These are phyloP conservation scores for Schwanniomyces polymorphus DNA, from an alignment of 805 yeast species.

Conservation along the genomic window DNA sequence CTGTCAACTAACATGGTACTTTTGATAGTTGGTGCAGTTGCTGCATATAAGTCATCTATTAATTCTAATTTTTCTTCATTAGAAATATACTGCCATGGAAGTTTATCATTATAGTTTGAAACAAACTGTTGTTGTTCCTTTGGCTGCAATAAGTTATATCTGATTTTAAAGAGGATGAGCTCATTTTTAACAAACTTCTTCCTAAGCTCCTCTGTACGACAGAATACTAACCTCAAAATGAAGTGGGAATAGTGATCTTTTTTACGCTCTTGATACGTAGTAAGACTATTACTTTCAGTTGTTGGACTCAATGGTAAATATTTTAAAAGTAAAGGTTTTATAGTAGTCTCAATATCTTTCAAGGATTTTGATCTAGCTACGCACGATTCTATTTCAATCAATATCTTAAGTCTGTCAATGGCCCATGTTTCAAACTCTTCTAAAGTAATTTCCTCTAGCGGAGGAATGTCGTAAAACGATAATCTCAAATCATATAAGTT, in stretches of 20 bases:
- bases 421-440: conserved; percentile 97
- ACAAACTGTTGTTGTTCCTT: conserved; percentile 73
- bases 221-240: conserved; percentile 84
- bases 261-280: conserved; percentile 57
- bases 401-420: conserved; percentile 78
- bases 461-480: conserved; percentile 75
- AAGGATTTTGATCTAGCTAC: conserved; percentile 60
- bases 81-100: conserved; percentile 71
- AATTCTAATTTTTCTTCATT: conserved; percentile 58
- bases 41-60: conserved; percentile 51
- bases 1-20: conserved; percentile 33
- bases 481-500: conserved; percentile 58
- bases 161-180: conserved; percentile 65
- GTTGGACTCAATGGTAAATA: conserved; percentile 57
- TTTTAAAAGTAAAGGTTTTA: conserved; percentile 66
- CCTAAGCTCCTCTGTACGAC: conserved; percentile 82
- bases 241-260: conserved; percentile 94
- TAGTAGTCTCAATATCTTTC: conserved; percentile 62
- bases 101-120: conserved; percentile 48
- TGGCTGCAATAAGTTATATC: conserved; percentile 64
- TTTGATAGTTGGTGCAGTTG: conserved; percentile 49
- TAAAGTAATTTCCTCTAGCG: conserved; percentile 80
- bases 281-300: conserved; percentile 12
- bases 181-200: conserved; percentile 79
- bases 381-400: conserved; percentile 82